Evolutionary conservation across 768 basidiomycete species (phyloP), one percentile per base, ranked within the genome.

Genomic region (Suillus alpinus): DNA sequence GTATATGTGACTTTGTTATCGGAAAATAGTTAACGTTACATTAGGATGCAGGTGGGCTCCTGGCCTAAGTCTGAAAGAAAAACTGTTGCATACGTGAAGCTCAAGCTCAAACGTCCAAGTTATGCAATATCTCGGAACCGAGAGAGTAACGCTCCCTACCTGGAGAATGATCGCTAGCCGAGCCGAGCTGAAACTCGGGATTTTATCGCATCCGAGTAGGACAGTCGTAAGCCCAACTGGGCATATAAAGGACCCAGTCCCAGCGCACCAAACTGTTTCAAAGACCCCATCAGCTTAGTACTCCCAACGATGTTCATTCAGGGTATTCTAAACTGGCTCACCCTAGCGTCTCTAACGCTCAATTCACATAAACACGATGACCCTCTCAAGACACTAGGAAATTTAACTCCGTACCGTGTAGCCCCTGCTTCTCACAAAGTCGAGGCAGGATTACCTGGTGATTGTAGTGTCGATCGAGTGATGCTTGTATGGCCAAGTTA

Each of bases 401-500:
- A 71, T 61, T 64, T 76, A 44, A 66, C 71, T 18, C 71, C 72
- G 12, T 75, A 76, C 65, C 60, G 59, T 37, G 65, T 64, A 58
- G 68, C 69, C n/a, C 67, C 71, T 26, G 62, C 67, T 16, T 65
- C 66, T 20, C 57, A 55, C 18, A 74, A 74, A 31, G 59, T 73
- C 47, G 52, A 61, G 46, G 64, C 57, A 58, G 57, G 63, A 26
- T 69, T 73, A 20, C 72, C 75, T 29, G 63, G 51, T 41, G 74
- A 74, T 62, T 75, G 73, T 60, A 60, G 53, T 57, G 70, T 76
- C 44, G 69, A 73, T 49, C 73, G 73, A 61, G 71, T 75, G 58
- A 68, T 71, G 67, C 67, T 73, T 53, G 76, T 76, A 62, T 55
- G 53, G 1, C 23, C 6, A 6, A 6, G 23, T 39, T 29, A 39